Conservation (phyloP, 805 yeast species). For the Nakazawaea populi region DNA sequence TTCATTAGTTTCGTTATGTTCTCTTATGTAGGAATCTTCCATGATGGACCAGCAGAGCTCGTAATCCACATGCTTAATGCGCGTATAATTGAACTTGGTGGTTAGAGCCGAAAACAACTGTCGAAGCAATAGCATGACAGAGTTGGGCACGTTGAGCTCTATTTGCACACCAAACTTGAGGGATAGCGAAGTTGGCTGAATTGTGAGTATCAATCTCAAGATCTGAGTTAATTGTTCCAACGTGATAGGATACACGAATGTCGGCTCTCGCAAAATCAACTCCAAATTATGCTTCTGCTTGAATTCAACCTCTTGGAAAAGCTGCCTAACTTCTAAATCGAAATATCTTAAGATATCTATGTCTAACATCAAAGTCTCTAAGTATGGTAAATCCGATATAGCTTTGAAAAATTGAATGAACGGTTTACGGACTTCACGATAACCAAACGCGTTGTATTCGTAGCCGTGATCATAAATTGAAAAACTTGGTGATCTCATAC, state of each 20-base stretch:
- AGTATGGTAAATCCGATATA: background rate
- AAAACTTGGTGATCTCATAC: background rate
- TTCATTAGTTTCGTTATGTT: conserved; percentile 1
- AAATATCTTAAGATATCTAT: background rate
- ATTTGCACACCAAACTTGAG: conserved; percentile 7
- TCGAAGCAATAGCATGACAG: background rate
- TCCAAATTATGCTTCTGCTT: background rate
- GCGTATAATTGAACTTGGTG: background rate
- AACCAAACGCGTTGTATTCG: background rate
- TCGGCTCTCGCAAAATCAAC: conserved; percentile 1
- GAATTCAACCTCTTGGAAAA: background rate
- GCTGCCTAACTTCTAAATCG: background rate
- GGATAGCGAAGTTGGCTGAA: background rate
- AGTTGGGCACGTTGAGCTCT: background rate
- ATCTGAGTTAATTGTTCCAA: background rate
- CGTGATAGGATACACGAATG: conserved; percentile 4
- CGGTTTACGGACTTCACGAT: background rate
- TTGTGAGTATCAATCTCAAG: background rate
- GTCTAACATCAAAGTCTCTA: background rate
- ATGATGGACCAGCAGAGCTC: conserved; percentile 8
- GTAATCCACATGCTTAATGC: background rate
- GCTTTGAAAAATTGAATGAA: conserved; percentile 1
- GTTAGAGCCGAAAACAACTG: background rate
- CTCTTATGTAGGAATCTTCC: conserved; percentile 6
- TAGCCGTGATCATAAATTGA: background rate